These are phyloP conservation scores for Diaporthe aspalathi DNA, from an alignment of 2,329 filamentous ascomycete species.

Conservation along the genomic window DNA sequence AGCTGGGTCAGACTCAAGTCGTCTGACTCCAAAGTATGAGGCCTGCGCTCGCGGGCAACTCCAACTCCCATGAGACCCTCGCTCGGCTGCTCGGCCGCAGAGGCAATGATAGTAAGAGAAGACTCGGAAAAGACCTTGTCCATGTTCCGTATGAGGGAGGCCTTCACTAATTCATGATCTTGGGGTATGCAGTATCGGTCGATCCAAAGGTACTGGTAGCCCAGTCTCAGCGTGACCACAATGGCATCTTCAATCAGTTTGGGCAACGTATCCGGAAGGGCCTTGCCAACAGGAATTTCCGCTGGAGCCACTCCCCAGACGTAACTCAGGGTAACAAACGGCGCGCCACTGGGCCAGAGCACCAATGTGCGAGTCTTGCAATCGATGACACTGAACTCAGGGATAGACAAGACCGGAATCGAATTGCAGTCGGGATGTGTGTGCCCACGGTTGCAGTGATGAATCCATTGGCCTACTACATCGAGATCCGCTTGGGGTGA, in stretches of 20 bases:
- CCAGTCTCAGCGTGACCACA: slow-evolving; percentile 46
- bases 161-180: slow-evolving; percentile 40
- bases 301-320: slow-evolving; percentile 22
- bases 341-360: not conserved
- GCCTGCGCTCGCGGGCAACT: slow-evolving; percentile 6
- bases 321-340: slow-evolving; percentile 32
- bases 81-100: slow-evolving; percentile 48
- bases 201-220: slow-evolving; percentile 53
- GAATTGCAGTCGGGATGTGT: slow-evolving; percentile 28
- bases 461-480: slow-evolving; percentile 16
- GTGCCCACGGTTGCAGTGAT: slow-evolving; percentile 25
- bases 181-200: slow-evolving; percentile 51
- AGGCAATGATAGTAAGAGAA: slow-evolving; percentile 53
- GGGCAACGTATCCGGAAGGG: not conserved
- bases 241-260: slow-evolving; percentile 30
- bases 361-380: slow-evolving; percentile 18
- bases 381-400: slow-evolving; percentile 25
- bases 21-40: not conserved
- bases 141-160: slow-evolving; percentile 51
- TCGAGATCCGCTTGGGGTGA: slow-evolving; percentile 17
- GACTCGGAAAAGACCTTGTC: slow-evolving; percentile 52
- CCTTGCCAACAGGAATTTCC: not conserved
- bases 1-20: slow-evolving; percentile 44
- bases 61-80: slow-evolving; percentile 51
- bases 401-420: not conserved